phyloP scores from a whole-genome alignment of 257 asterid genomes.

The Haberlea rhodopensis region DNA sequence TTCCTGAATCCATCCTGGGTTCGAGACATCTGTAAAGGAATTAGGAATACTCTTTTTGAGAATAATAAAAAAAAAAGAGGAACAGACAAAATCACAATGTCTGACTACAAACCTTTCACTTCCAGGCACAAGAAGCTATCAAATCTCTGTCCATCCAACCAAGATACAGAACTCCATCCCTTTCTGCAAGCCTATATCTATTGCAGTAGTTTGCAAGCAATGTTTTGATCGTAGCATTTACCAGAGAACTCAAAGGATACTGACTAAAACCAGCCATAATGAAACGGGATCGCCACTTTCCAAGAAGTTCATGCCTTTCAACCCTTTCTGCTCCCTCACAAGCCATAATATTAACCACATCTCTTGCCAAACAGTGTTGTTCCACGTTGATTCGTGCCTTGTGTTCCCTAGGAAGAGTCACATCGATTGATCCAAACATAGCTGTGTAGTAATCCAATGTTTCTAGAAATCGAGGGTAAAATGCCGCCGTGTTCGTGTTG shows the following conservation, averaged over 20 bases:
- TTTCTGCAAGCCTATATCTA: conserved; percentile 66
- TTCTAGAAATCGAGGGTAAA: conserved; percentile 74
- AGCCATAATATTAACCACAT: conserved; percentile 72
- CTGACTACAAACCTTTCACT: conserved; percentile 29
- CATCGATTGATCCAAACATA: conserved; percentile 81
- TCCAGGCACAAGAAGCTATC: conserved; percentile 93
- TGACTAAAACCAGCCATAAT: conserved; percentile 84
- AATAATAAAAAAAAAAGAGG: too few species aligned
- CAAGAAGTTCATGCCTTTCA: conserved; percentile 69
- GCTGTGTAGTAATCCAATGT: conserved; percentile 72
- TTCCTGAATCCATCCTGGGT: neutral
- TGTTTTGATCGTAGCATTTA: conserved; percentile 62
- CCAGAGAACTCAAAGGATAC: conserved; percentile 61
- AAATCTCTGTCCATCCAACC: conserved; percentile 93
- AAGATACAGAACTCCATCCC: conserved; percentile 83
- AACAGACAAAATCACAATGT: too few species aligned
- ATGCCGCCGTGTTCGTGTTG: conserved; percentile 82
- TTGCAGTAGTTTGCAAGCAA: conserved; percentile 54
- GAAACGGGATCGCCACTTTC: conserved; percentile 77
- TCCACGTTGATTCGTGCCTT: conserved; percentile 72
- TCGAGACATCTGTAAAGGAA: neutral
- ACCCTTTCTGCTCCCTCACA: conserved; percentile 87
- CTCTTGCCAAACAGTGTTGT: conserved; percentile 83
- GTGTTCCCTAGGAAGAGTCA: conserved; percentile 58
- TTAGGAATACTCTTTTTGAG: too few species aligned